Evolutionary conservation across 148 eudicot genomes (phyloP).

Genomic region (Silene conica): DNA sequence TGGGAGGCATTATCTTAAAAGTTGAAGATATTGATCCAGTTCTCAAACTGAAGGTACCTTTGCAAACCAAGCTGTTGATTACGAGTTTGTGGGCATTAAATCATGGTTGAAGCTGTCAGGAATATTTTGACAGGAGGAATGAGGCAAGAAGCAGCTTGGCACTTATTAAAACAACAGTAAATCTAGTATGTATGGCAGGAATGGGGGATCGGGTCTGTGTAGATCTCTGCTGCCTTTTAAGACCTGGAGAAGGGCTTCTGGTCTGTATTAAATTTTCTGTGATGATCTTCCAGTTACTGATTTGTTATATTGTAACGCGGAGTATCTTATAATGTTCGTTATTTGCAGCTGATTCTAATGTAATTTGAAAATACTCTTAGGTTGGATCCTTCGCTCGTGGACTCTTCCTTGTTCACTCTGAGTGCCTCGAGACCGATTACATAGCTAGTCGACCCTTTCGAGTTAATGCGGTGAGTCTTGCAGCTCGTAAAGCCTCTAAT

Average conservation of each 20-base stretch:
- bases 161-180: conserved; percentile 55
- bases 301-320: neutral
- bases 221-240: conserved; percentile 89
- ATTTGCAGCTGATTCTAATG: conserved; percentile 6
- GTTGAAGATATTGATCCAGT: conserved; percentile 63
- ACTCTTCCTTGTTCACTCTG: conserved; percentile 93
- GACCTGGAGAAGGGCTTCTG: conserved; percentile 96
- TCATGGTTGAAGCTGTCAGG: conserved; percentile 48
- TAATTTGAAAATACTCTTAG: conserved; percentile 25
- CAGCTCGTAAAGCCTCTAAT: neutral
- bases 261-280: conserved; percentile 31
- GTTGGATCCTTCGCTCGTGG: conserved; percentile 97
- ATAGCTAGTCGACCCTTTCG: conserved; percentile 96
- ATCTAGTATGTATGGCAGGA: conserved; percentile 59
- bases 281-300: neutral
- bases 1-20: conserved; percentile 83
- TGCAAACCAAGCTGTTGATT: conserved; percentile 10
- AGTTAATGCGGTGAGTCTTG: conserved; percentile 77
- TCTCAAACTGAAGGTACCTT: conserved; percentile 67
- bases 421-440: conserved; percentile 89
- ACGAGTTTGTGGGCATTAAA: conserved; percentile 19
- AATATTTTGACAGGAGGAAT: conserved; percentile 72
- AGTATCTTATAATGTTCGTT: neutral
- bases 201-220: conserved; percentile 99
- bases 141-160: conserved; percentile 48